Conservation (phyloP, 768 basidiomycete genomes). For the Naganishia friedmannii region DNA sequence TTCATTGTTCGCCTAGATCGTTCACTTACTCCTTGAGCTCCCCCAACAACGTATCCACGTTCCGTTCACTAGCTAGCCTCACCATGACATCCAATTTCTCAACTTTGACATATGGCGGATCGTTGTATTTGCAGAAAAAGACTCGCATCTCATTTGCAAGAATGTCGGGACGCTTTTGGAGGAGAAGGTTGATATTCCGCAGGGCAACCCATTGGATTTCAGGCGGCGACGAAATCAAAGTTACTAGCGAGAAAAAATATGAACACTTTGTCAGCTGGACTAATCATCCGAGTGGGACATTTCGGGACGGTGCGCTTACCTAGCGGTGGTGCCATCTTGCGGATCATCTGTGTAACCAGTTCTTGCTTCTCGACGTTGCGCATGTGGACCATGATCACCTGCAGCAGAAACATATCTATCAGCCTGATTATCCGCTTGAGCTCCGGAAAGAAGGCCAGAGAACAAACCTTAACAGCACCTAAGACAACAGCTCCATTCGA, state of each 20-base stretch:
- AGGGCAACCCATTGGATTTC: constrained; percentile 99
- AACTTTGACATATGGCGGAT: constrained; percentile 96
- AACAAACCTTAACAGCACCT: constrained; percentile 82
- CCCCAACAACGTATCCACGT: constrained; percentile 89
- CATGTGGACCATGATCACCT: constrained; percentile 99
- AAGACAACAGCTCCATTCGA: constrained; percentile 92
- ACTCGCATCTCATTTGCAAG: constrained; percentile 96
- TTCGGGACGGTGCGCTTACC: constrained; percentile 43
- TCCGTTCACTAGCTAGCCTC: constrained; percentile 79
- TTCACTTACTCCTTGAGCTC: constrained; percentile 84
- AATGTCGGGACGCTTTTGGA: constrained; percentile 87
- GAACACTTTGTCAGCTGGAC: not conserved
- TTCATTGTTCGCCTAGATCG: not conserved
- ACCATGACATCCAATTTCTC: constrained; percentile 99
- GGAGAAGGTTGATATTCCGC: constrained; percentile 90
- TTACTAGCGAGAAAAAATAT: constrained; percentile 58
- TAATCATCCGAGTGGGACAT: not conserved
- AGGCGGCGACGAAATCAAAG: constrained; percentile 89
- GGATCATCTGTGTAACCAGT: constrained; percentile 74
- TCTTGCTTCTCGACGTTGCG: constrained; percentile 76
- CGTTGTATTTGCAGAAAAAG: constrained; percentile 99
- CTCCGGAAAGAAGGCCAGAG: not conserved
- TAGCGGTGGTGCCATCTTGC: constrained; percentile 93
- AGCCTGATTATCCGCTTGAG: not conserved
- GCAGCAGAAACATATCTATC: not conserved